Conservation (phyloP, 768 basidiomycete genomes). For the Lactarius pseudohatsudake region DNA sequence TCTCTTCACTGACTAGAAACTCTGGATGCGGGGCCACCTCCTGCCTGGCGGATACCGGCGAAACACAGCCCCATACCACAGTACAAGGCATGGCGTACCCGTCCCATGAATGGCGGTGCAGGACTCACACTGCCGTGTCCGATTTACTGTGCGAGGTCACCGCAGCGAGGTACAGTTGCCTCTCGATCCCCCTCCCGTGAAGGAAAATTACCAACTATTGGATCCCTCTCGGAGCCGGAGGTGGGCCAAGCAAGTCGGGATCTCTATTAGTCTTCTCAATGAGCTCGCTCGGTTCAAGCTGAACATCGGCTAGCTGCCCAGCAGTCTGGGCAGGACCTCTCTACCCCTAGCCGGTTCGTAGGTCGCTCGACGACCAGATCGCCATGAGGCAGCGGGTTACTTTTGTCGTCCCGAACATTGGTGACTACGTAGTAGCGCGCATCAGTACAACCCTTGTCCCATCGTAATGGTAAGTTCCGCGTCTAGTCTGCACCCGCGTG, state of each 20-base stretch:
- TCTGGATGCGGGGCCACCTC: not conserved
- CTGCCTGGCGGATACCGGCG: not conserved
- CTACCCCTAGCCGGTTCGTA: conserved; percentile 16
- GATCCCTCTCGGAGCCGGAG: conserved; percentile 61
- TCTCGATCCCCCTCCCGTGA: conserved; percentile 44
- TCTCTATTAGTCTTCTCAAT: conserved; percentile 42
- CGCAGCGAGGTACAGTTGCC: conserved; percentile 47
- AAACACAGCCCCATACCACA: conserved; percentile 33
- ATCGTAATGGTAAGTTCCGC: conserved; percentile 39
- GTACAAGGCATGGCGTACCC: conserved; percentile 56
- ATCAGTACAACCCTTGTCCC: no score
- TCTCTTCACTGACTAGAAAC: conserved; percentile 33
- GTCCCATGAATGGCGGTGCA: conserved; percentile 41
- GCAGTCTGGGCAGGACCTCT: not conserved
- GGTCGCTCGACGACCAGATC: conserved; percentile 63
- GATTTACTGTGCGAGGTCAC: conserved; percentile 58
- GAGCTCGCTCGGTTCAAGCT: conserved; percentile 52
- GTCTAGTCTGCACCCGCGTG: conserved; percentile 59
- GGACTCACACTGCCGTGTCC: conserved; percentile 50
- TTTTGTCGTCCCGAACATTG: conserved; percentile 54
- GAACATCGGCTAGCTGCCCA: conserved; percentile 55
- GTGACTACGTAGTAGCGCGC: conserved; percentile 12
- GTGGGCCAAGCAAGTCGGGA: conserved; percentile 43
- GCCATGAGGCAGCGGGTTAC: conserved; percentile 63
- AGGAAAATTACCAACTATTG: conserved; percentile 45